phyloP scores from a whole-genome alignment of 1,284 basidiomycete genomes.

The Moniliella sp. region DNA sequence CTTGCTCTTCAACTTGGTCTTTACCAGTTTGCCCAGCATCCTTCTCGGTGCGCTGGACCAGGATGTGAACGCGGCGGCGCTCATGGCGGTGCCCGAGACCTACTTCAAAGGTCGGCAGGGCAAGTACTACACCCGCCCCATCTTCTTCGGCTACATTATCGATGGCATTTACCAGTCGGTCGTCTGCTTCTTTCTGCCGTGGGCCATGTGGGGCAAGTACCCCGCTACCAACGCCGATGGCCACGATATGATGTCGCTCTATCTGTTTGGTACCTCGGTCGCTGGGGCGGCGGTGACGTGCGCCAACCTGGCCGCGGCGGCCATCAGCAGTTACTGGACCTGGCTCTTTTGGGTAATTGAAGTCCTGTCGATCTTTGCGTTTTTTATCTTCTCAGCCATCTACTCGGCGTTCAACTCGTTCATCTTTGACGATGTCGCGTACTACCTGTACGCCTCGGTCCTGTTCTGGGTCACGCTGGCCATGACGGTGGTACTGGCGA shows the following conservation, averaged over 20 bases:
- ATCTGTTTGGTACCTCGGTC: conserved; percentile 79
- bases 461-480: conserved; percentile 18
- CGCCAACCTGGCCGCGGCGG: conserved; percentile 43
- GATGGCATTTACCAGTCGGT: conserved; percentile 81
- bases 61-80: conserved; percentile 71
- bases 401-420: conserved; percentile 18
- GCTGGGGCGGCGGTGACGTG: conserved; percentile 64
- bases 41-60: conserved; percentile 88
- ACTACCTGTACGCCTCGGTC: conserved; percentile 14
- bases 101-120: conserved; percentile 80
- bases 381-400: conserved; percentile 16
- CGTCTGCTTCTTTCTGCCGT: conserved; percentile 75
- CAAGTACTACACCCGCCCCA: conserved; percentile 67
- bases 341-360: conserved; percentile 18
- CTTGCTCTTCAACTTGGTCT: conserved; percentile 56
- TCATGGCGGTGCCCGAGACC: conserved; percentile 72
- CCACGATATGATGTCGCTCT: conserved; percentile 39
- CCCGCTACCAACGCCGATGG: conserved; percentile 12
- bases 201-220: conserved; percentile 47
- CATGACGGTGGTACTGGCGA: conserved; percentile 14
- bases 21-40: conserved; percentile 79
- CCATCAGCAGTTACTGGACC: conserved; percentile 7
- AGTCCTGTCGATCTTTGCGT: conserved; percentile 15
- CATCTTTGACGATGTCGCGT: conserved; percentile 11
- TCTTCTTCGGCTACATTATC: conserved; percentile 84